A percentile compares a stretch with the other conserved stretches of the same genome.
Conservation (phyloP, 1,139 yeast genomes). For the Candida dubliniensis region DNA sequence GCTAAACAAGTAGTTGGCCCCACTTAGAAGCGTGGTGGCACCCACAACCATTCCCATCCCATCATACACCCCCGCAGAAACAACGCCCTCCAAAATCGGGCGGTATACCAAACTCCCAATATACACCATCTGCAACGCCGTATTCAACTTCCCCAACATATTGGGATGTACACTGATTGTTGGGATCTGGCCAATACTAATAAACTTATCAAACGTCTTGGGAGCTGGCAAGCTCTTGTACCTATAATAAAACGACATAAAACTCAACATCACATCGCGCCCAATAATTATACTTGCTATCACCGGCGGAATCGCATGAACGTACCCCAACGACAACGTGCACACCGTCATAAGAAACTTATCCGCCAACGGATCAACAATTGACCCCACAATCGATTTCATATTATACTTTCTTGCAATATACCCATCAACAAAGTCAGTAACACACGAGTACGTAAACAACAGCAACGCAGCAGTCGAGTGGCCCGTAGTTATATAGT, state of each 20-base stretch:
- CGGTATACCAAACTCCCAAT: conserved; percentile 71
- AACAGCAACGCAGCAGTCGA: conserved; percentile 64
- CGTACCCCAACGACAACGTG: conserved; percentile 71
- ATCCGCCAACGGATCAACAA: conserved; percentile 95
- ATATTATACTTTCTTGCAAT: conserved; percentile 79
- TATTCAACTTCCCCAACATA: conserved; percentile 81
- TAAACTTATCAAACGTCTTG: conserved; percentile 65
- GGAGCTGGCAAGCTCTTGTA: conserved; percentile 76
- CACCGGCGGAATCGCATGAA: conserved; percentile 64
- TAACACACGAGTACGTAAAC: conserved; percentile 81
- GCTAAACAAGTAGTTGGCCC: conserved; percentile 70
- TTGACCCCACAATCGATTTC: conserved; percentile 83
- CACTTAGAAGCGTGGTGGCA: conserved; percentile 74
- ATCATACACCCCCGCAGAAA: conserved; percentile 12
- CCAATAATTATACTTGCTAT: conserved; percentile 80
- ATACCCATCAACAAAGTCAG: conserved; percentile 90
- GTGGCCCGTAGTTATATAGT: conserved; percentile 63
- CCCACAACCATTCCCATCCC: conserved; percentile 53
- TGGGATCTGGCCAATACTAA: conserved; percentile 54
- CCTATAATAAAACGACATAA: conserved; percentile 75
- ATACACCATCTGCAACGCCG: conserved; percentile 89
- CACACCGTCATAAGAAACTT: conserved; percentile 86
- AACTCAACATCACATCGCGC: conserved; percentile 72
- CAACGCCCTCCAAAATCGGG: conserved; percentile 53
- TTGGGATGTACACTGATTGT: conserved; percentile 91